Percentiles rank a stretch among this genome's conserved stretches.
phyloP scores from a whole-genome alignment of 108 stramenopile genomes.

The Discostella stelligeroides region DNA sequence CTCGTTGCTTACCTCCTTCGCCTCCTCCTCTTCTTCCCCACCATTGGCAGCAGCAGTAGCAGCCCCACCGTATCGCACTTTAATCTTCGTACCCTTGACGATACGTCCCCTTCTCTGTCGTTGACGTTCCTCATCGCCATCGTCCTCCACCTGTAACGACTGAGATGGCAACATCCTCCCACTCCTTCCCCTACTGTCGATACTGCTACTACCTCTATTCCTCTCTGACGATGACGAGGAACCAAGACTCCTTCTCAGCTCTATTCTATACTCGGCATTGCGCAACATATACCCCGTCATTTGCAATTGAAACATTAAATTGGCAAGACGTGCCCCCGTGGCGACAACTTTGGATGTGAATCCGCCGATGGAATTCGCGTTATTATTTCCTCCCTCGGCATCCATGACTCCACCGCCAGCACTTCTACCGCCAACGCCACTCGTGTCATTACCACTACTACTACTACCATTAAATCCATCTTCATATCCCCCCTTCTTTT shows the following conservation, averaged over 20 bases:
- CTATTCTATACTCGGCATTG: constrained; percentile 93
- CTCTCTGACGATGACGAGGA: too few species aligned
- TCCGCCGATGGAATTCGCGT: too few species aligned
- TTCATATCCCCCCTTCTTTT: too few species aligned
- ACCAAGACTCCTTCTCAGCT: constrained; percentile 71
- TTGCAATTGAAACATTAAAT: constrained; percentile 92
- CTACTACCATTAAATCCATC: too few species aligned
- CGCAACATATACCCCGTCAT: constrained; percentile 99
- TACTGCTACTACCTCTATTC: too few species aligned
- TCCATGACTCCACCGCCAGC: too few species aligned
- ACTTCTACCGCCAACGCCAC: too few species aligned
- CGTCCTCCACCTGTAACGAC: too few species aligned
- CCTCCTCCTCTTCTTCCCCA: too few species aligned
- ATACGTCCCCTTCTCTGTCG: constrained; percentile 40
- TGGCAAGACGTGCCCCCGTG: constrained; percentile 88
- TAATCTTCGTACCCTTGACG: constrained; percentile 69
- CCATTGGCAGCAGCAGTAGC: background rate
- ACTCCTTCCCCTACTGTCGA: constrained; percentile 12
- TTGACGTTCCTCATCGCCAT: constrained; percentile 36
- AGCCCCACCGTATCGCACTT: constrained; percentile 57
- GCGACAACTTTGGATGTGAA: constrained; percentile 92
- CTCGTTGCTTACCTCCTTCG: too few species aligned
- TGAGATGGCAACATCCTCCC: constrained; percentile 31
- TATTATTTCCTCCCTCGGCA: too few species aligned
- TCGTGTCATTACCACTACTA: too few species aligned